Base-by-base conservation (phyloP, 352 stramenopile genomes). In the Pythium grandisporangium region DNA sequence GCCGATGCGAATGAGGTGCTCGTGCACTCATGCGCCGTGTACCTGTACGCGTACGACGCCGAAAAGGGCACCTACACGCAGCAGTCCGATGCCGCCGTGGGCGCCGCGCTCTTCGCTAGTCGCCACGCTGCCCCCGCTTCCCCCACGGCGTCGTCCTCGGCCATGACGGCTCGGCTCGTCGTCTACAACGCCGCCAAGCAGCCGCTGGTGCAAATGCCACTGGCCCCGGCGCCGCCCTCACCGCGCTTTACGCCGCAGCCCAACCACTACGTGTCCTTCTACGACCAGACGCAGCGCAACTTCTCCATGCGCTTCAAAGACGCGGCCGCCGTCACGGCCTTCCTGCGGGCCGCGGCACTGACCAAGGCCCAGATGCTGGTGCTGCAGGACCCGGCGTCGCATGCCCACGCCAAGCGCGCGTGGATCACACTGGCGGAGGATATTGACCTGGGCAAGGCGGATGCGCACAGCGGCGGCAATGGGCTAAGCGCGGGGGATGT, bases 301-400 rank as follows among this genome's bases (percentile, higher is more conserved):
- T 90, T 66, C 53, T 74, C 77, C 17, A 78, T 90, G 73, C 73
- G 74, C 32, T 90, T 90, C 51, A 71, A 74, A 21, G 77, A 87
- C 44, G 59, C 57, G 0, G 32, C 29, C 7, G 48, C 51, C 6
- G 53, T 64, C 30, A 46, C 51, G 11, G 43, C 39, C 6, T 87
- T 87, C 48, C 58, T 87, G 0, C 42, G 45, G 4, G 69, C 71
- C 1, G 60, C 78, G 3, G 72, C 71, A 23, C 63, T 70, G 23
- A 42, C 61, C 6, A 82, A 81, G 37, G 64, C 74, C 11, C 73
- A 87, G 29, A 36, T 72, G n/a, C 22, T 73, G 5, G 38, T 70
- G 14, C n/a, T n/a, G n/a, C 58, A 56, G 16, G 36, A 58, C 2
- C 26, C 17, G 11, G 37, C 42, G 13, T 13, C 29, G 0, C 53